Evolutionary conservation across 1,284 basidiomycete species (phyloP).

Genomic region (Volvariella surrecta): DNA sequence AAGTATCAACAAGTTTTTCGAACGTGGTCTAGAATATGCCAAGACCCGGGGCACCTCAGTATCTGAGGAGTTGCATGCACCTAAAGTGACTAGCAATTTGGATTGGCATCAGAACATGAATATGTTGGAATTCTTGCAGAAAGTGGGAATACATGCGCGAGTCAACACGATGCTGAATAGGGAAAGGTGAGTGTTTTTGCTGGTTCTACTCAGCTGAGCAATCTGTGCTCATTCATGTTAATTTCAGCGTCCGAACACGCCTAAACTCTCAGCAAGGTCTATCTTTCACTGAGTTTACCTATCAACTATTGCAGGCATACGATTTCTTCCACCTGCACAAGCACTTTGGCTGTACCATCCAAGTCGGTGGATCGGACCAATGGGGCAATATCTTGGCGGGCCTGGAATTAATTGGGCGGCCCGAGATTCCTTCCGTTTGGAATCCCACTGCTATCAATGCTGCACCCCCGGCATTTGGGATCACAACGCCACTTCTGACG

Average conservation of each 20-base stretch:
- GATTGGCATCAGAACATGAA: slow-evolving; percentile 73
- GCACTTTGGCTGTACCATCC: slow-evolving; percentile 68
- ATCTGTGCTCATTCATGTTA: slow-evolving; percentile 1
- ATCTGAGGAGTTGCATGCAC: slow-evolving; percentile 14
- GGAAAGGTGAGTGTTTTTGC: slow-evolving; percentile 60
- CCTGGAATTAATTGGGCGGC: slow-evolving; percentile 76
- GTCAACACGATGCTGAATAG: slow-evolving; percentile 88
- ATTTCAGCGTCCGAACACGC: slow-evolving; percentile 73
- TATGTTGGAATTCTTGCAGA: slow-evolving; percentile 81
- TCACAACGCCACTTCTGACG: slow-evolving; percentile 93
- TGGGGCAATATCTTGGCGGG: slow-evolving; percentile 98
- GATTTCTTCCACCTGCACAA: slow-evolving; percentile 84
- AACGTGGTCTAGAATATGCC: slow-evolving; percentile 57
- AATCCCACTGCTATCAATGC: slow-evolving; percentile 9
- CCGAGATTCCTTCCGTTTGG: slow-evolving; percentile 16
- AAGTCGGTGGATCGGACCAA: slow-evolving; percentile 95
- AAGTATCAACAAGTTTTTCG: slow-evolving; percentile 71
- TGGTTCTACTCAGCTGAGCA: background rate
- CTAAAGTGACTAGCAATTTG: slow-evolving; percentile 74
- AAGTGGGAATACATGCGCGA: slow-evolving; percentile 74
- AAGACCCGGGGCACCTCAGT: slow-evolving; percentile 17
- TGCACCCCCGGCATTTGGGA: slow-evolving; percentile 53
- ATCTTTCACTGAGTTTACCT: slow-evolving; percentile 96
- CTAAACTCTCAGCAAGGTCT: slow-evolving; percentile 75
- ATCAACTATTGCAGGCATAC: slow-evolving; percentile 95